These are phyloP conservation scores for Malassezia vespertilionis DNA, from an alignment of 1,284 basidiomycete species.

Conservation along the genomic window DNA sequence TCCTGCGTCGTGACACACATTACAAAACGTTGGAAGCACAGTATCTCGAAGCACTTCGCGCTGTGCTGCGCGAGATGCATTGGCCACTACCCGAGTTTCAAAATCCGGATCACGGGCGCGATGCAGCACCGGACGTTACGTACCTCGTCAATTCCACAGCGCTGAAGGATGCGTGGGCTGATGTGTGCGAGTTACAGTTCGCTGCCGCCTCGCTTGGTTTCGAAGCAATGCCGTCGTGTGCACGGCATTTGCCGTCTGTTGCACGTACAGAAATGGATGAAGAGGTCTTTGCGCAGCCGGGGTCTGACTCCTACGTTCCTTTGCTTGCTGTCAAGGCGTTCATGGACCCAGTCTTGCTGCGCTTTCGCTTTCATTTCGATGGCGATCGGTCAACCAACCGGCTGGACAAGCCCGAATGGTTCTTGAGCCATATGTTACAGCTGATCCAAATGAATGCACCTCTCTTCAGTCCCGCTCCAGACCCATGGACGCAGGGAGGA, in stretches of 20 bases:
- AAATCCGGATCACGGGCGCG: background rate
- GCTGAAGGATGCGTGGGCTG: conserved; percentile 22
- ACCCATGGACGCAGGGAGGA: conserved; percentile 12
- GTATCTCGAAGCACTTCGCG: background rate
- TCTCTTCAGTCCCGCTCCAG: conserved; percentile 57
- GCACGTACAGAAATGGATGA: background rate
- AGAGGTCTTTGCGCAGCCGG: conserved; percentile 10
- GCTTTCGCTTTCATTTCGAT: conserved; percentile 95
- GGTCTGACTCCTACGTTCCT: conserved; percentile 35
- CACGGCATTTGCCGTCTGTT: conserved; percentile 1
- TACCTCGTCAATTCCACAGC: background rate
- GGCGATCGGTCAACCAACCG: conserved; percentile 74
- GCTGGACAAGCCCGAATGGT: conserved; percentile 94
- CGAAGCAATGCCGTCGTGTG: conserved; percentile 13
- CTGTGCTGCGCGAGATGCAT: background rate
- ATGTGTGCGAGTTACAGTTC: conserved; percentile 31
- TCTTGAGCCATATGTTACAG: conserved; percentile 78
- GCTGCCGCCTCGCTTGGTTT: conserved; percentile 23
- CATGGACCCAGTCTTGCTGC: conserved; percentile 68
- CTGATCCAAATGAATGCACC: conserved; percentile 48
- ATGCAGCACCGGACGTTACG: background rate
- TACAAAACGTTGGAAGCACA: background rate
- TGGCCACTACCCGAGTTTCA: conserved; percentile 13
- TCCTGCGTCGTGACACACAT: conserved; percentile 2
- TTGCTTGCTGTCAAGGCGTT: conserved; percentile 59